Base-by-base conservation (phyloP, 129 eudicot species). In the Chrysanthemum makinoi region DNA sequence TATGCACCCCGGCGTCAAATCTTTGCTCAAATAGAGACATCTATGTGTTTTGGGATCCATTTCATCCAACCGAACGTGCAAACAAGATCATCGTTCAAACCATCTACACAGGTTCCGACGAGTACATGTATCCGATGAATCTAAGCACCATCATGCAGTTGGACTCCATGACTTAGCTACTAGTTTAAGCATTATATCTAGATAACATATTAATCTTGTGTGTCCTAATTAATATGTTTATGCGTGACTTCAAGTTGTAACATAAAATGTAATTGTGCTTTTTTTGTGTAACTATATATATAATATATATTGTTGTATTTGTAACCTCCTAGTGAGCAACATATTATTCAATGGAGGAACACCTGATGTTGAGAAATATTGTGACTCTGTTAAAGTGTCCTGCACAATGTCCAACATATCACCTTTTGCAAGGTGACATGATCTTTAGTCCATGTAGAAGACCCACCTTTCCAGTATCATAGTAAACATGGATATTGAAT, bases 61-160 rank as follows among this genome's bases (percentile, higher is more conserved):
- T 75, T 49, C 96, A 89, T 67, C 96, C 96, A 39, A 82, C 96
- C 3, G 96, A 89, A 18, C 68, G 61, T 19, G 93, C 93, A 1
- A 89, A 89, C 75, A 84, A 72, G 80, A 62, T 84, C 48, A 89
- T 89, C 14, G 96, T 86, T 7, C 39, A 77, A 46, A 80, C 85
- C n/a, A 75, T 89, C 51, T 71, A 72, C 17, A 80, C 60, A 3
- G 96, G 96, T 39, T 63, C 84, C 0, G 79, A 77, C 0, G 47
- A 89, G 78, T 86, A 86, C 83, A 89, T 89, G 93, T 22, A 75
- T 61, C 93, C 96, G 1, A 86, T 89, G 96, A 89, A 89, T 80
- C 83, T 89, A 46, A 87, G 92, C 75, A 82, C 90, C 79, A 82
- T 89, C 80, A 82, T 89, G 88, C 76, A 62, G 49, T 26, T 86